A percentile compares a stretch with the other conserved stretches of the same genome.
These are phyloP conservation scores for Podila epigama DNA, from an alignment of 192 early-diverging fungal genomes.

Conservation along the genomic window DNA sequence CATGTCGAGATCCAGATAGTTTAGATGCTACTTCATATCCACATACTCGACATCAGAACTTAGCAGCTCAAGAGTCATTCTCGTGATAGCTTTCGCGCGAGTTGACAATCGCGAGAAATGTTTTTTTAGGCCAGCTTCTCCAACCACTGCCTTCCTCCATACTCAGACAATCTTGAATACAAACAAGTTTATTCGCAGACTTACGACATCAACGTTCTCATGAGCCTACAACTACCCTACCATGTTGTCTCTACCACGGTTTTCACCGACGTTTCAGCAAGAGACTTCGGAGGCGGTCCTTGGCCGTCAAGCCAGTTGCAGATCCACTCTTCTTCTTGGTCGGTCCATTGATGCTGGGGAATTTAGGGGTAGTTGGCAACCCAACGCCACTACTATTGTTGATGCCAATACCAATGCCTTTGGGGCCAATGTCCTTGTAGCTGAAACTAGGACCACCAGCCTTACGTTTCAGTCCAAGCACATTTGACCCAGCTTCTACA, in stretches of 20 bases:
- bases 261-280: conserved; percentile 31
- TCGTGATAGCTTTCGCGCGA: too few species aligned
- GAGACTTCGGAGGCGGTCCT: conserved; percentile 35
- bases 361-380: neutral
- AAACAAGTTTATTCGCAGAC: too few species aligned
- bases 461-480: neutral
- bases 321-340: conserved; percentile 8
- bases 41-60: too few species aligned
- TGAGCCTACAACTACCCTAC: too few species aligned
- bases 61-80: too few species aligned
- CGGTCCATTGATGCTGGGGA: neutral
- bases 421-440: neutral
- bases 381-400: neutral
- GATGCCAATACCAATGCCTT: neutral
- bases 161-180: too few species aligned
- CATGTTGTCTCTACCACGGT: neutral
- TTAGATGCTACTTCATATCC: too few species aligned
- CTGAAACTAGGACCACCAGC: neutral
- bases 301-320: conserved; percentile 17
- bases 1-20: too few species aligned
- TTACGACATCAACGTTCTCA: too few species aligned
- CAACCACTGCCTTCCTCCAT: too few species aligned
- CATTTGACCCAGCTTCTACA: neutral
- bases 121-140: too few species aligned
- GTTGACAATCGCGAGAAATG: too few species aligned